Evolutionary conservation across 2,329 filamentous ascomycete species (phyloP).

Genomic region (Xylaria hypoxylon): DNA sequence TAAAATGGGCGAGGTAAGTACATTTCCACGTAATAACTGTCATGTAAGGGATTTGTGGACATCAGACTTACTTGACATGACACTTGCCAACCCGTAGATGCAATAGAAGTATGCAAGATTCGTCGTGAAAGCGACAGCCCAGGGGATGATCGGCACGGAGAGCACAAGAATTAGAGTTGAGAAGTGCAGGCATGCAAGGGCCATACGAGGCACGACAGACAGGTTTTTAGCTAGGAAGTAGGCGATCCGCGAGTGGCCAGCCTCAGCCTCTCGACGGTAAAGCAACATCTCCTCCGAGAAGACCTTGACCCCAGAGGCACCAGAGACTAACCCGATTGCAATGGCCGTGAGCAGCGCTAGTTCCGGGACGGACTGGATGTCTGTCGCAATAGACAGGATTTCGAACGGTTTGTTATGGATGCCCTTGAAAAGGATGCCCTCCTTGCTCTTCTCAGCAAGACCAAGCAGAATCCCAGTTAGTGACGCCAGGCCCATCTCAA

Average conservation of each 20-base stretch:
- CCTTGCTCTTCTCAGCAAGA: constrained; percentile 61
- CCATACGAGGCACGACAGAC: constrained; percentile 63
- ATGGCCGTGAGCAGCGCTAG: constrained; percentile 65
- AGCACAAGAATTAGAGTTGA: constrained; percentile 63
- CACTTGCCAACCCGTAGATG: constrained; percentile 66
- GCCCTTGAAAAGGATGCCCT: constrained; percentile 66
- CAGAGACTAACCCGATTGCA: constrained; percentile 66
- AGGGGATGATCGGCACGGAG: constrained; percentile 62
- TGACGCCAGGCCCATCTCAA: constrained; percentile 65
- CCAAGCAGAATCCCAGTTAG: constrained; percentile 67
- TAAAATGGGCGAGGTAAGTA: constrained; percentile 11
- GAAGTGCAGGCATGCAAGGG: constrained; percentile 65
- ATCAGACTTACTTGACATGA: constrained; percentile 56
- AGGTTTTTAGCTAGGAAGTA: constrained; percentile 69
- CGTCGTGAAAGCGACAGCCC: constrained; percentile 59
- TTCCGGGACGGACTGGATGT: constrained; percentile 63
- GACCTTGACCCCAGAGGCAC: constrained; percentile 65
- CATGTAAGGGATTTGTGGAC: too few relatives aligned
- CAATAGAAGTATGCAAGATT: constrained; percentile 69
- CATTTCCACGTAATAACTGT: background rate
- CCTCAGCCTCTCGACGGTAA: constrained; percentile 66
- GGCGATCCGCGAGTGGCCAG: constrained; percentile 66
- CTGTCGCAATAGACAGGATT: constrained; percentile 62
- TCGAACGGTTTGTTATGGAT: constrained; percentile 63
- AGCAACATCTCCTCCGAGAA: constrained; percentile 68